Evolutionary conservation across 2,329 filamentous ascomycete genomes (phyloP), one percentile per base, ranked within the genome.

Genomic region (Paraconiothyrium sp.): DNA sequence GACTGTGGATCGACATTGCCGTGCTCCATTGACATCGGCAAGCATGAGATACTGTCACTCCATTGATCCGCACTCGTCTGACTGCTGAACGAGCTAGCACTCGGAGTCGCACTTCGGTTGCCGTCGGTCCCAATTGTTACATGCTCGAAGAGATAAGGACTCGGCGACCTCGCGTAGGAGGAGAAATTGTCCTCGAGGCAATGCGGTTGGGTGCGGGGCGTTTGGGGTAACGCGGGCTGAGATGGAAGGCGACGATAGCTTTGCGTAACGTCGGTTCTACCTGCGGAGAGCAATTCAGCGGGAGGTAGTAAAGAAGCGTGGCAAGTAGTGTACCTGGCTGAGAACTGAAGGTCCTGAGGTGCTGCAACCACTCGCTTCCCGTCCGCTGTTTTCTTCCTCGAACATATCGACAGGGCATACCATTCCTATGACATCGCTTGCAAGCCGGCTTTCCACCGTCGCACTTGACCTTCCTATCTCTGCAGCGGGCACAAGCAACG

Each of bases 381-480:
- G 32, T 54, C 41, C 60, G 59, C 49, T 63, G 59, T 49, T 67
- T 69, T 46, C 56, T 61, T 16, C 67, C 63, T 14, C 48, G 57
- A 16, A 67, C 47, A 46, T 69, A 69, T 48, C 61, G 49, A 52
- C 67, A 69, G 24, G 16, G 27, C 13, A 59, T 56, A 4, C 60
- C 47, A 34, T 56, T 57, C 9, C 57, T 54, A 22, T 34, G 34
- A 55, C 67, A 69, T 41, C 65, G 32, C 32, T 55, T 52, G 41
- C 67, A 69, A 11, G 48, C 54, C 14, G 63, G 65, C 47, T 63
- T 66, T n/a, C 11, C 61, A 1, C 67, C 67, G 47, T 69, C 67
- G 48, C 67, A 69, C 41, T 64, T 63, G 16, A 69, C 67, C 43
- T 69, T 69, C 44, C 67, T 55, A 37, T 69, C 67, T 37, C 67